Evolutionary conservation across 768 basidiomycete species (phyloP).

Genomic region (Suillus subluteus): DNA sequence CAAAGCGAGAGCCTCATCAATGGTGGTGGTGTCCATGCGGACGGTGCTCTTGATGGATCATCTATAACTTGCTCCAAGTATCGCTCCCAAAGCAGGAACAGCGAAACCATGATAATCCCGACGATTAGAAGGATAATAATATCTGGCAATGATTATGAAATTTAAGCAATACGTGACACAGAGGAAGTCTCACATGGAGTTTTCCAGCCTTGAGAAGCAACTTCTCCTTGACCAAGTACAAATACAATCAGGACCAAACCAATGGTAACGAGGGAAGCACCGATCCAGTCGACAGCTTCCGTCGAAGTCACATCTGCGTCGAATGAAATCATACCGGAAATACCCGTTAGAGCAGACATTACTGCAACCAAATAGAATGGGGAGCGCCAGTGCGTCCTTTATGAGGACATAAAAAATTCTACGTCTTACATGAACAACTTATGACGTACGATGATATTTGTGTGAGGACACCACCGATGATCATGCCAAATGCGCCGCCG

Average conservation of each 20-base stretch:
- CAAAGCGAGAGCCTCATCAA: constrained; percentile 68
- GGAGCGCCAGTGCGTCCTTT: constrained; percentile 64
- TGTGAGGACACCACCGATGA: constrained; percentile 74
- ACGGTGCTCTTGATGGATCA: constrained; percentile 20
- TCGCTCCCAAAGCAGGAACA: constrained; percentile 70
- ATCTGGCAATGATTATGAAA: constrained; percentile 44
- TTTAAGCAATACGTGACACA: constrained; percentile 15
- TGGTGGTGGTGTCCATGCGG: constrained; percentile 53
- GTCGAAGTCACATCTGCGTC: constrained; percentile 53
- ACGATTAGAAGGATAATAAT: constrained; percentile 72
- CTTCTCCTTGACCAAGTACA: constrained; percentile 67
- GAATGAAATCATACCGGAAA: constrained; percentile 60
- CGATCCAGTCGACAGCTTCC: constrained; percentile 72
- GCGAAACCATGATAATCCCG: constrained; percentile 54
- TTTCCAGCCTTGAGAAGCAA: constrained; percentile 63
- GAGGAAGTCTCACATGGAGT: constrained; percentile 49
- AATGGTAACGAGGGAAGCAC: constrained; percentile 63
- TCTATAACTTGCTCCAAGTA: constrained; percentile 49
- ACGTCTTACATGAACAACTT: not conserved
- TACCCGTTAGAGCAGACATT: constrained; percentile 52
- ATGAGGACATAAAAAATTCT: constrained; percentile 3
- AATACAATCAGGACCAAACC: constrained; percentile 76
- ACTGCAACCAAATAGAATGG: constrained; percentile 64
- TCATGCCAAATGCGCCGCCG: constrained; percentile 71
- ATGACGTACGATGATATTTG: constrained; percentile 47